These are phyloP conservation scores for Vitis cinerea DNA, from an alignment of 164 flowering plant species.

Conservation along the genomic window DNA sequence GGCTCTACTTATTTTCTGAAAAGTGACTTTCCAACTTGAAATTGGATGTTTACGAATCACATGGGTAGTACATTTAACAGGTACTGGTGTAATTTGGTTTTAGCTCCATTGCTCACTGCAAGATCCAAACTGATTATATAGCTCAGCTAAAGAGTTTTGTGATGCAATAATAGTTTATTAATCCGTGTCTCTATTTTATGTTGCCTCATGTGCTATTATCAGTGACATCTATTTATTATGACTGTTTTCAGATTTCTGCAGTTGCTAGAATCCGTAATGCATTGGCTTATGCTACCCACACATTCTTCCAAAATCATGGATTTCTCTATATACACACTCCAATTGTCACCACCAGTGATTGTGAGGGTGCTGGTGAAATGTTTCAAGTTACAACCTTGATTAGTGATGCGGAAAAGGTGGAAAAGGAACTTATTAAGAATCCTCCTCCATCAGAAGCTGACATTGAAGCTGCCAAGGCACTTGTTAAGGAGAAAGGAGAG, in stretches of 20 bases:
- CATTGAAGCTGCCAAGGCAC: conserved; percentile 55
- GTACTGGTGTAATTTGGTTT: too few species aligned
- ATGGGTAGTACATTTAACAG: too few species aligned
- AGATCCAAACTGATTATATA: neutral
- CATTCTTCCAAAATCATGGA: conserved; percentile 76
- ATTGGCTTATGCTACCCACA: conserved; percentile 88
- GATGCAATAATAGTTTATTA: neutral
- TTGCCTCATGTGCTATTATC: too few species aligned
- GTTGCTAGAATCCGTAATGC: conserved; percentile 86
- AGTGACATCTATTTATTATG: neutral
- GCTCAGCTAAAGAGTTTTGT: neutral
- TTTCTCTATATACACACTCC: conserved; percentile 90
- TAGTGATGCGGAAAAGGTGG: conserved; percentile 72
- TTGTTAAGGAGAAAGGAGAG: conserved; percentile 70
- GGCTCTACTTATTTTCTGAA: too few species aligned
- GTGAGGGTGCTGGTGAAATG: conserved; percentile 99
- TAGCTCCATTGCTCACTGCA: too few species aligned
- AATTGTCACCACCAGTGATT: conserved; percentile 90
- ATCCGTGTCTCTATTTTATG: neutral
- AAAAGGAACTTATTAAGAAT: conserved; percentile 72
- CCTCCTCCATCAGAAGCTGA: conserved; percentile 84
- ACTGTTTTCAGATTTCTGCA: conserved; percentile 64
- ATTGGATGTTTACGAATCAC: too few species aligned
- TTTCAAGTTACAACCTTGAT: conserved; percentile 93
- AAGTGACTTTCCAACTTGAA: too few species aligned